Evolutionary conservation across 352 stramenopile species (phyloP).

Genomic region (Globisporangium carolinianum): DNA sequence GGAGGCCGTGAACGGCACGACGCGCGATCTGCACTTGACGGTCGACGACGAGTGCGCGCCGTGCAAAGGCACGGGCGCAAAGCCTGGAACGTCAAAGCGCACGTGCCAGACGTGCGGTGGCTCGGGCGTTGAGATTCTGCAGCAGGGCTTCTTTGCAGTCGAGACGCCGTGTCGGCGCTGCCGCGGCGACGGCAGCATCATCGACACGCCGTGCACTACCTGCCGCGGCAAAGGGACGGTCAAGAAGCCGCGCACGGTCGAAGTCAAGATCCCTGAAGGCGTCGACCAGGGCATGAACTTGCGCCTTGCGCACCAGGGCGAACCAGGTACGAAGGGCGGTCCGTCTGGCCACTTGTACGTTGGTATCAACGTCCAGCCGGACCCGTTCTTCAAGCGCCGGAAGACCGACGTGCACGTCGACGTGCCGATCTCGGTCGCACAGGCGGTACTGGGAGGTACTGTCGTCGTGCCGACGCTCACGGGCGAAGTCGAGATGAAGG

Average conservation of each 20-base stretch:
- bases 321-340: slow-evolving; percentile 76
- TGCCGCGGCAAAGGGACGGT: slow-evolving; percentile 76
- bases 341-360: slow-evolving; percentile 93
- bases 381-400: slow-evolving; percentile 95
- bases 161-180: slow-evolving; percentile 82
- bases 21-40: slow-evolving; percentile 83
- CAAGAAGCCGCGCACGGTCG: slow-evolving; percentile 90
- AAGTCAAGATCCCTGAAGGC: slow-evolving; percentile 92
- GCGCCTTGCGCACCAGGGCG: slow-evolving; percentile 89
- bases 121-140: slow-evolving; percentile 80
- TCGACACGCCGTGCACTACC: slow-evolving; percentile 74
- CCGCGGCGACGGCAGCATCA: slow-evolving; percentile 71
- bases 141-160: slow-evolving; percentile 88
- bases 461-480: slow-evolving; percentile 96
- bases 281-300: slow-evolving; percentile 96
- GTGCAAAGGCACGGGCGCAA: slow-evolving; percentile 76
- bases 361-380: slow-evolving; percentile 89
- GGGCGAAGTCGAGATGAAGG: slow-evolving; percentile 96
- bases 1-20: slow-evolving; percentile 91
- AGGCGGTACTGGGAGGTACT: slow-evolving; percentile 90
- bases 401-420: slow-evolving; percentile 94
- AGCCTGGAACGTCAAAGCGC: slow-evolving; percentile 76
- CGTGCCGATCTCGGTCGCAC: slow-evolving; percentile 89
- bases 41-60: slow-evolving; percentile 71
- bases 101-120: slow-evolving; percentile 79